These are phyloP conservation scores for Amylocarpus encephaloides DNA, from an alignment of 2,329 filamentous ascomycete genomes.

Conservation along the genomic window DNA sequence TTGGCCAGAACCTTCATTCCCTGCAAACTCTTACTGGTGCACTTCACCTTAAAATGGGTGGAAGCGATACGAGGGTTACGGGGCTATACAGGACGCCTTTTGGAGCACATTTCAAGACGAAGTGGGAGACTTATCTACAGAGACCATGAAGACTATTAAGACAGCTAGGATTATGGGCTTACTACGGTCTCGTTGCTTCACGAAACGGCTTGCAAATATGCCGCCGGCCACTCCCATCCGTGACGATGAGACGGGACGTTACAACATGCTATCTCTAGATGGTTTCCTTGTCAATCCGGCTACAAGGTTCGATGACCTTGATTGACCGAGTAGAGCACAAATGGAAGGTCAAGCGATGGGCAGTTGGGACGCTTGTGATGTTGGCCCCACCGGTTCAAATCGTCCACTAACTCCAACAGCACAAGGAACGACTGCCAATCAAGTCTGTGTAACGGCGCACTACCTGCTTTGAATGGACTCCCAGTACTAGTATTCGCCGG, in stretches of 20 bases:
- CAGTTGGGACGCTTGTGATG: too few species aligned
- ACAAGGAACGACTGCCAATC: too few species aligned
- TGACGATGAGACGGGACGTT: slow-evolving; percentile 34
- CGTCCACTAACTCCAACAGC: too few species aligned
- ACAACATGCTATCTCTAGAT: slow-evolving; percentile 36
- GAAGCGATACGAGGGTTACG: slow-evolving; percentile 33
- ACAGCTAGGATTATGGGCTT: slow-evolving; percentile 32
- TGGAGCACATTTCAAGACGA: slow-evolving; percentile 32
- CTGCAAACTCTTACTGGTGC: slow-evolving; percentile 32
- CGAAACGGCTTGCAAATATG: slow-evolving; percentile 34
- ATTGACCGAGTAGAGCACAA: slow-evolving; percentile 14
- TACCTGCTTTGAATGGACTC: too few species aligned
- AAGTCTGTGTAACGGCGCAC: too few species aligned
- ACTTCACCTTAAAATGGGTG: slow-evolving; percentile 33
- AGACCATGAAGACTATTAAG: slow-evolving; percentile 28
- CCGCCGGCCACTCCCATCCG: slow-evolving; percentile 32
- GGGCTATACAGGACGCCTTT: slow-evolving; percentile 28
- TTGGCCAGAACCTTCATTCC: slow-evolving; percentile 36
- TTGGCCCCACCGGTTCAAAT: too few species aligned
- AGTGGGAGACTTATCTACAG: slow-evolving; percentile 26
- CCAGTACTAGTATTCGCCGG: too few species aligned
- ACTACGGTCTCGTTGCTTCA: slow-evolving; percentile 34
- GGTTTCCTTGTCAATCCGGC: slow-evolving; percentile 33
- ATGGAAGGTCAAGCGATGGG: too few species aligned
- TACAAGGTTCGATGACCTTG: slow-evolving; percentile 30